These are phyloP conservation scores for Pleurotus sapidus DNA, from an alignment of 768 basidiomycete species.

Conservation along the genomic window DNA sequence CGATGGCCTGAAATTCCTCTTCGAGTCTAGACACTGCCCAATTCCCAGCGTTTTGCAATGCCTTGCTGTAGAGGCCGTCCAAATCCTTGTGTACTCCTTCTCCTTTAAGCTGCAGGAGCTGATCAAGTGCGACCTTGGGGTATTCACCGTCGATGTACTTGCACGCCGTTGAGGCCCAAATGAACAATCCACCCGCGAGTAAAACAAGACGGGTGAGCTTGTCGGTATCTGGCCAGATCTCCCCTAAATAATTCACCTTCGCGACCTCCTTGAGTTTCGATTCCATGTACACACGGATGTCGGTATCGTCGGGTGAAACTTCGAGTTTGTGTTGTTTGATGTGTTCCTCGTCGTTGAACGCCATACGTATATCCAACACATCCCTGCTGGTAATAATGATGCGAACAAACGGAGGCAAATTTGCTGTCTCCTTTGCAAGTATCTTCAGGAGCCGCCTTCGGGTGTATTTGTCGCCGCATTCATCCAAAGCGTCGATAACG, in stretches of 20 bases:
- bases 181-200: slow-evolving; percentile 16
- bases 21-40: slow-evolving; percentile 1
- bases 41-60: not conserved
- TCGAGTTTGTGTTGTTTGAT: not conserved
- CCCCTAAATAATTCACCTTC: not conserved
- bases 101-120: not conserved
- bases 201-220: slow-evolving; percentile 5
- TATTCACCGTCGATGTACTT: slow-evolving; percentile 15
- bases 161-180: slow-evolving; percentile 20
- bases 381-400: slow-evolving; percentile 26
- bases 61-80: slow-evolving; percentile 3
- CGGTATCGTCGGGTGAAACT: not conserved
- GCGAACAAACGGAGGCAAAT: slow-evolving; percentile 23
- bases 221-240: slow-evolving; percentile 14
- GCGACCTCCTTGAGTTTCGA: not conserved
- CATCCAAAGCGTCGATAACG: slow-evolving; percentile 10
- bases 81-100: slow-evolving; percentile 1
- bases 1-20: slow-evolving; percentile 3
- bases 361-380: slow-evolving; percentile 17
- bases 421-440: slow-evolving; percentile 12
- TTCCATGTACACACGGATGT: not conserved
- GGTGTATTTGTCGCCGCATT: not conserved
- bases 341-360: not conserved
- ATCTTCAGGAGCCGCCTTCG: slow-evolving; percentile 19
- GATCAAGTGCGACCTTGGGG: slow-evolving; percentile 1